Percentiles rank a stretch among this genome's conserved stretches.
phyloP scores from a whole-genome alignment of 2,329 filamentous ascomycete genomes.

The Arthrobotrys musiformis region DNA sequence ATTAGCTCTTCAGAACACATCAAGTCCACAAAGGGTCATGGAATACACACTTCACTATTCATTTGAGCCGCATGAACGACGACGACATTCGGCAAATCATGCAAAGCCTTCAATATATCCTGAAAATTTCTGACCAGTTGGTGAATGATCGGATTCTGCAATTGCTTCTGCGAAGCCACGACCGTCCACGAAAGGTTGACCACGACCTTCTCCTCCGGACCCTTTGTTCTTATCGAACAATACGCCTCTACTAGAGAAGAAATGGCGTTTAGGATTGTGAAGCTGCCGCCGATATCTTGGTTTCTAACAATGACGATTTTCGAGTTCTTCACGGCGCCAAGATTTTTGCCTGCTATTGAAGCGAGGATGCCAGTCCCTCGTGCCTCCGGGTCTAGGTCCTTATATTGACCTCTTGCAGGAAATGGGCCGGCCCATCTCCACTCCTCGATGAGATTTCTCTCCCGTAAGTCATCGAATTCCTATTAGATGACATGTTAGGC shows the following conservation, averaged over 20 bases:
- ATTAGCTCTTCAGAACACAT: not conserved
- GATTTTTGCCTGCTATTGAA: slow-evolving; percentile 6
- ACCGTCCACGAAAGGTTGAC: slow-evolving; percentile 21
- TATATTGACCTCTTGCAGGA: slow-evolving; percentile 7
- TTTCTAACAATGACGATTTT: slow-evolving; percentile 32
- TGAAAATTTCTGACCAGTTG: not conserved
- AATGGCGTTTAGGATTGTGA: slow-evolving; percentile 20
- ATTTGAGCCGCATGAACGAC: not conserved
- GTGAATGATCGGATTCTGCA: not conserved
- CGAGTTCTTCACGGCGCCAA: slow-evolving; percentile 37
- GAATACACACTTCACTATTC: not conserved
- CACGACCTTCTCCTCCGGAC: not conserved
- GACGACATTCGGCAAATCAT: slow-evolving; percentile 27
- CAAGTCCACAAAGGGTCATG: not conserved
- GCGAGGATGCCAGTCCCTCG: slow-evolving; percentile 22
- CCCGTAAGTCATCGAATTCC: slow-evolving; percentile 31
- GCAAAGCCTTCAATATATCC: not conserved
- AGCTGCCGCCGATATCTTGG: slow-evolving; percentile 10
- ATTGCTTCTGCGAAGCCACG: not conserved
- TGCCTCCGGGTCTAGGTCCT: slow-evolving; percentile 1
- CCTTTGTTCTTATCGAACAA: not conserved
- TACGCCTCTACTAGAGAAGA: slow-evolving; percentile 2
- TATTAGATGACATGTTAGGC: not conserved
- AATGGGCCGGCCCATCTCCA: slow-evolving; percentile 38
- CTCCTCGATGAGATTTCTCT: slow-evolving; percentile 6